These are phyloP conservation scores for Astraeus odoratus DNA, from an alignment of 768 basidiomycete genomes.

Conservation along the genomic window DNA sequence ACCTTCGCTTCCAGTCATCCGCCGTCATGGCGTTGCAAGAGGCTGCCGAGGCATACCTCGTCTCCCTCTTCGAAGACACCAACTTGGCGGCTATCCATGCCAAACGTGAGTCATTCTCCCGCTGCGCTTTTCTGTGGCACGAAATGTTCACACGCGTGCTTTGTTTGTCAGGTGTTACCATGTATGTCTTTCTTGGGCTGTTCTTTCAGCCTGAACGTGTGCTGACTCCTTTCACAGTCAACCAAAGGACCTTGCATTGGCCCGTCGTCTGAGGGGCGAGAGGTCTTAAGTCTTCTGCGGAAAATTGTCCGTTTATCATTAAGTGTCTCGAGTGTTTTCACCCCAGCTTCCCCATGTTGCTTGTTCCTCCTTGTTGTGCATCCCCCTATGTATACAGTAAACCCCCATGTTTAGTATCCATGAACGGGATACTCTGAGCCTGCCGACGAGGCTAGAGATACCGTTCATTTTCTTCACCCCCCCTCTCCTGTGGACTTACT, in stretches of 20 bases:
- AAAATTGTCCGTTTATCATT: not conserved
- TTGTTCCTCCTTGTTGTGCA: slow-evolving; percentile 10
- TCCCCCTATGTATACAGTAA: slow-evolving; percentile 19
- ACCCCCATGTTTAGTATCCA: slow-evolving; percentile 24
- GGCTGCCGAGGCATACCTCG: slow-evolving; percentile 85
- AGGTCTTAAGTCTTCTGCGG: slow-evolving; percentile 47
- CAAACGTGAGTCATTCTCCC: slow-evolving; percentile 44
- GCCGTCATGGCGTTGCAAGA: slow-evolving; percentile 93
- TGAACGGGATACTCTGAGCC: slow-evolving; percentile 5
- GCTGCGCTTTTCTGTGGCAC: not conserved
- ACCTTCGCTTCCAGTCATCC: slow-evolving; percentile 93
- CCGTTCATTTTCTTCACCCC: not conserved
- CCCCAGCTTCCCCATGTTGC: slow-evolving; percentile 7
- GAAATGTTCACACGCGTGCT: slow-evolving; percentile 8
- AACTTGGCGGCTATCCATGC: slow-evolving; percentile 90
- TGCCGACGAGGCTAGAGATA: not conserved
- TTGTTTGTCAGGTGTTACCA: slow-evolving; percentile 41
- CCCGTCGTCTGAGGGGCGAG: slow-evolving; percentile 82
- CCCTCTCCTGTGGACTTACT: not conserved
- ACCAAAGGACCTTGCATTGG: slow-evolving; percentile 86
- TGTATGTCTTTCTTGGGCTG: slow-evolving; percentile 31
- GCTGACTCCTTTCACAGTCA: slow-evolving; percentile 39
- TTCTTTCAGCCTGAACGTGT: slow-evolving; percentile 4
- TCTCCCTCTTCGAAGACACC: slow-evolving; percentile 82
- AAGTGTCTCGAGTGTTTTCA: slow-evolving; percentile 1